phyloP scores from a whole-genome alignment of 352 stramenopile genomes.

The Globisporangium polare region DNA sequence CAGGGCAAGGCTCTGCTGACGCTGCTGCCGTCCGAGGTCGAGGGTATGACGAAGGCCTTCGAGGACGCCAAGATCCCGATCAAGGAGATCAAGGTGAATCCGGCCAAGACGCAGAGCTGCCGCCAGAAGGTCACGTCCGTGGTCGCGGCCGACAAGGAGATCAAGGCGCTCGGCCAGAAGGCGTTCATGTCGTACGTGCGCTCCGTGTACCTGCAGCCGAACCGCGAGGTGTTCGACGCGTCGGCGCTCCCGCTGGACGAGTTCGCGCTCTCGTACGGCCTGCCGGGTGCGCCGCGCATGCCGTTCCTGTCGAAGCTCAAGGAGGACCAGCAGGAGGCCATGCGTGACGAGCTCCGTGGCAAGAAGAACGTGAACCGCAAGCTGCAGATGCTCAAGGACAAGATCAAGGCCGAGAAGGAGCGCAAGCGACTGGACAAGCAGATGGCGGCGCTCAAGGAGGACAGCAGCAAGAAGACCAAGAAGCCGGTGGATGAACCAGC shows the following conservation, averaged over 20 bases:
- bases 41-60: slow-evolving; percentile 84
- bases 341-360: slow-evolving; percentile 80
- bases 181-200: slow-evolving; percentile 98
- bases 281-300: slow-evolving; percentile 91
- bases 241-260: slow-evolving; percentile 88
- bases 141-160: slow-evolving; percentile 91
- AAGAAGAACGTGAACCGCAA: slow-evolving; percentile 98
- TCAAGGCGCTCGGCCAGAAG: slow-evolving; percentile 95
- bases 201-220: slow-evolving; percentile 94
- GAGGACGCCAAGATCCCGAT: slow-evolving; percentile 93
- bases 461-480: slow-evolving; percentile 28
- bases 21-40: slow-evolving; percentile 89
- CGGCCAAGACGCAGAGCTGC: slow-evolving; percentile 92
- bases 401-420: slow-evolving; percentile 96
- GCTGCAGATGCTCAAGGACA: slow-evolving; percentile 96
- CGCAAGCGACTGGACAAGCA: slow-evolving; percentile 89
- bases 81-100: slow-evolving; percentile 96
- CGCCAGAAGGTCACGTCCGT: slow-evolving; percentile 91
- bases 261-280: slow-evolving; percentile 92
- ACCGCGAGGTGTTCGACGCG: slow-evolving; percentile 94
- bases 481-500: slow-evolving; percentile 31
- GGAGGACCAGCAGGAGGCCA: slow-evolving; percentile 59
- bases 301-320: slow-evolving; percentile 89
- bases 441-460: slow-evolving; percentile 35
- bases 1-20: slow-evolving; percentile 93